phyloP scores from a whole-genome alignment of 2,329 filamentous ascomycete genomes.

The Cladophialophora psammophila region DNA sequence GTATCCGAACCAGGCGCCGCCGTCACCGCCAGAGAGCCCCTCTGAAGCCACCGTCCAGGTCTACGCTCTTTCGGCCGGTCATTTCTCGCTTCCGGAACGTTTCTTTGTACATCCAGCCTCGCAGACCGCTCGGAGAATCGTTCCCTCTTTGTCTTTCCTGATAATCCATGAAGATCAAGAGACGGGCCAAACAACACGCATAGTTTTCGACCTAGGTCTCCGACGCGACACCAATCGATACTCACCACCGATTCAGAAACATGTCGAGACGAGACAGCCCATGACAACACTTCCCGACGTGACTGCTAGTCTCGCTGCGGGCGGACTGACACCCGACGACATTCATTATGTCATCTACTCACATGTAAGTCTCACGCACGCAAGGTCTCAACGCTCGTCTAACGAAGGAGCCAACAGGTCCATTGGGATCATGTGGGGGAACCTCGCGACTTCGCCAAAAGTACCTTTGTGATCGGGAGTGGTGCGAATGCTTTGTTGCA shows the following conservation, averaged over 20 bases:
- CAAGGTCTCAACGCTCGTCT: neutral
- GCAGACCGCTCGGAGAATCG: constrained; percentile 38
- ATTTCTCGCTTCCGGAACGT: constrained; percentile 42
- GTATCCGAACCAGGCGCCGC: constrained; percentile 32
- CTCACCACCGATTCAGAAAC: constrained; percentile 39
- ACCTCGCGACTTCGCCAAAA: constrained; percentile 48
- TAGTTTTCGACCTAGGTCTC: constrained; percentile 45
- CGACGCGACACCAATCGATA: constrained; percentile 40
- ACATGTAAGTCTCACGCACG: constrained; percentile 45
- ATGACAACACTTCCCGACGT: constrained; percentile 41
- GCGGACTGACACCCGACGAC: constrained; percentile 47
- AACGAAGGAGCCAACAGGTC: constrained; percentile 42
- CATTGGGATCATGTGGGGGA: constrained; percentile 47
- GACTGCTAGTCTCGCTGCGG: constrained; percentile 45
- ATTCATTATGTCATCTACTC: constrained; percentile 53
- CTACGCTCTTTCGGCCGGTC: constrained; percentile 48
- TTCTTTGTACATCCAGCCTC: constrained; percentile 43
- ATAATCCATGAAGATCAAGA: constrained; percentile 39
- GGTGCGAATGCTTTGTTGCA: constrained; percentile 35
- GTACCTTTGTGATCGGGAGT: constrained; percentile 50
- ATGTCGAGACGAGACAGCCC: constrained; percentile 42
- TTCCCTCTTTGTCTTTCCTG: constrained; percentile 45
- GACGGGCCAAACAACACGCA: constrained; percentile 36
- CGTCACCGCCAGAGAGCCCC: constrained; percentile 34
- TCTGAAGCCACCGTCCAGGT: constrained; percentile 44